Evolutionary conservation across 2,329 filamentous ascomycete species (phyloP).

Genomic region (Cordyceps militaris): DNA sequence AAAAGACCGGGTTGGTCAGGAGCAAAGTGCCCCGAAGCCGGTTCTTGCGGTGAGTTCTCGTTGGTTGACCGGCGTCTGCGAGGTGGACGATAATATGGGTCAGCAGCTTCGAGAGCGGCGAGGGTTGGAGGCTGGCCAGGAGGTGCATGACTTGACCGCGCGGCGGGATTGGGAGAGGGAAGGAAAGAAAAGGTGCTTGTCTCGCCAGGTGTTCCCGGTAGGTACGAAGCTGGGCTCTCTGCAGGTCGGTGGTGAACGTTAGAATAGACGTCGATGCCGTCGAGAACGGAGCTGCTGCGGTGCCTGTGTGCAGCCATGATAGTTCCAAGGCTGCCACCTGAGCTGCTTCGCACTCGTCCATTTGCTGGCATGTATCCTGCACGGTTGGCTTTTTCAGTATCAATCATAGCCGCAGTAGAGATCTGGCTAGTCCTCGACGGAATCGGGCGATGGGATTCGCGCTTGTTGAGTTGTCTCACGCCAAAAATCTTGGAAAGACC

Average conservation of each 20-base stretch:
- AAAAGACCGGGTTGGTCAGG: slow-evolving; percentile 32
- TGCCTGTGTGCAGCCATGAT: slow-evolving; percentile 38
- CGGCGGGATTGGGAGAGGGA: slow-evolving; percentile 45
- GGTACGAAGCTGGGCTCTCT: slow-evolving; percentile 57
- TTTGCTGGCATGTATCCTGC: slow-evolving; percentile 45
- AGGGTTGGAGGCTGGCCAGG: slow-evolving; percentile 36
- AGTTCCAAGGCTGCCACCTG: slow-evolving; percentile 50
- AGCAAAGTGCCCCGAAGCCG: slow-evolving; percentile 20
- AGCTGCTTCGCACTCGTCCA: slow-evolving; percentile 53
- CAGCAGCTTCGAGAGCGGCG: slow-evolving; percentile 47
- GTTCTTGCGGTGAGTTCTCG: slow-evolving; percentile 25
- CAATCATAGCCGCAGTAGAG: slow-evolving; percentile 75
- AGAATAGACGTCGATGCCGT: slow-evolving; percentile 42
- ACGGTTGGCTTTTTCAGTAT: slow-evolving; percentile 59
- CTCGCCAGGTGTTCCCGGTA: slow-evolving; percentile 67
- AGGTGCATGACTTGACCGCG: slow-evolving; percentile 33
- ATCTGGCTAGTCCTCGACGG: slow-evolving; percentile 72
- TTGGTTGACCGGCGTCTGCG: slow-evolving; percentile 59
- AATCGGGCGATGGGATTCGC: slow-evolving; percentile 56
- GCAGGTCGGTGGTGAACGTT: slow-evolving; percentile 38
- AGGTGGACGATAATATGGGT: slow-evolving; percentile 86
- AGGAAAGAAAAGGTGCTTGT: slow-evolving; percentile 67
- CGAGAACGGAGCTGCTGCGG: slow-evolving; percentile 49
- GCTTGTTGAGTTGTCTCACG: slow-evolving; percentile 77
- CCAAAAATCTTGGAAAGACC: slow-evolving; percentile 87